phyloP scores from a whole-genome alignment of 768 basidiomycete species.

The Agaricus subrufescens region DNA sequence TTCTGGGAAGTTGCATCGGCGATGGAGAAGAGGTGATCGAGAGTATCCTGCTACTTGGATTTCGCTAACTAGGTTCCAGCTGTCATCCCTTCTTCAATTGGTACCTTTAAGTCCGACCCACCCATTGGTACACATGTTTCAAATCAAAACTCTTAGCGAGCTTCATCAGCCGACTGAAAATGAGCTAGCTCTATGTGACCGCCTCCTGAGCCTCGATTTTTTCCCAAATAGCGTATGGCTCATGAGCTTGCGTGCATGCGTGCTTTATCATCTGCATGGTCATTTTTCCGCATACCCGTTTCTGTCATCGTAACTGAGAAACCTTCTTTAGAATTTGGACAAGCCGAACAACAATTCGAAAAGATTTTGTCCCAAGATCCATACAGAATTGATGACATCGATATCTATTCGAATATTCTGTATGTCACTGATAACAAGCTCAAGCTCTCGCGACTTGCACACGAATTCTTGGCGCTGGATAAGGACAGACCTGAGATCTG shows the following conservation, averaged over 20 bases:
- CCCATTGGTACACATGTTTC: slow-evolving; percentile 63
- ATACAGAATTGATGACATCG: slow-evolving; percentile 89
- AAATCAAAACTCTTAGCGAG: slow-evolving; percentile 85
- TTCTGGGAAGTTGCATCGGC: slow-evolving; percentile 73
- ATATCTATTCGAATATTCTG: slow-evolving; percentile 93
- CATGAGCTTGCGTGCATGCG: slow-evolving; percentile 81
- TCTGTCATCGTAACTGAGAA: slow-evolving; percentile 3
- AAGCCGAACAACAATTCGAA: slow-evolving; percentile 83
- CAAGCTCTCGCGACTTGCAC: slow-evolving; percentile 87
- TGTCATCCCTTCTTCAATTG: slow-evolving; percentile 44
- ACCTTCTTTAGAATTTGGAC: slow-evolving; percentile 67
- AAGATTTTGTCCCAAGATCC: slow-evolving; percentile 78
- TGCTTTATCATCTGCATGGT: slow-evolving; percentile 91
- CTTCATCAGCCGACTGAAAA: slow-evolving; percentile 86
- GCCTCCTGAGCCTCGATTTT: slow-evolving; percentile 60
- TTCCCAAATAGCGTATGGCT: slow-evolving; percentile 86
- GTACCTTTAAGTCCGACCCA: slow-evolving; percentile 42
- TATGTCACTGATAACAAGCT: slow-evolving; percentile 90
- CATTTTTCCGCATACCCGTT: slow-evolving; percentile 19
- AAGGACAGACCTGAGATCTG: slow-evolving; percentile 95
- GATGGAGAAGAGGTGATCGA: slow-evolving; percentile 77
- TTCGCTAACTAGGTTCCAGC: slow-evolving; percentile 24
- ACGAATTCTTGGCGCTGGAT: slow-evolving; percentile 84
- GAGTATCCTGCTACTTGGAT: background rate
- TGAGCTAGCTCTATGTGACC: slow-evolving; percentile 77